A percentile compares a stretch with the other conserved stretches of the same genome.
Evolutionary conservation across 2,329 filamentous ascomycete genomes (phyloP).

Genomic region (Xylaria sp.): DNA sequence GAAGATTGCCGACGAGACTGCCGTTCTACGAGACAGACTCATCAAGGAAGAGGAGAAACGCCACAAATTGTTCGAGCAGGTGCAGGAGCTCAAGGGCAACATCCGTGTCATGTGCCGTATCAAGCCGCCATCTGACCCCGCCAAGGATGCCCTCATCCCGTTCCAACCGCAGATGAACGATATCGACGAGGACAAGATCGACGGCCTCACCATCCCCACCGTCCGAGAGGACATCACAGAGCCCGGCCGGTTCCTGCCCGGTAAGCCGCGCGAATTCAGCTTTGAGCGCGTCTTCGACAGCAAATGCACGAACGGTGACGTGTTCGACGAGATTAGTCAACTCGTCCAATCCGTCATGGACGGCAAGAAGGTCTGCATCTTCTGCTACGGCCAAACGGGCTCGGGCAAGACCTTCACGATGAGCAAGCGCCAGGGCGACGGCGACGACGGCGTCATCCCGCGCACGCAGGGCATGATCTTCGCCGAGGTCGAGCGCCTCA

Average conservation of each 20-base stretch:
- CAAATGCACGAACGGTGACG: slow-evolving; percentile 68
- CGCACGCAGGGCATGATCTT: slow-evolving; percentile 92
- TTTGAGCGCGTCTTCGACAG: slow-evolving; percentile 93
- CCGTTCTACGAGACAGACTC: slow-evolving; percentile 72
- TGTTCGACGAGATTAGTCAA: slow-evolving; percentile 95
- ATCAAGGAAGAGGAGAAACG: slow-evolving; percentile 87
- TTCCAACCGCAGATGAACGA: slow-evolving; percentile 63
- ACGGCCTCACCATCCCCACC: slow-evolving; percentile 77
- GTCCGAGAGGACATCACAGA: slow-evolving; percentile 79
- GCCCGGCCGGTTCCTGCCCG: slow-evolving; percentile 53
- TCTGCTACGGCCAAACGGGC: slow-evolving; percentile 96
- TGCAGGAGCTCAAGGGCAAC: slow-evolving; percentile 96
- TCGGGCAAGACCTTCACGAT: slow-evolving; percentile 97
- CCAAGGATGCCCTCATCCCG: slow-evolving; percentile 62
- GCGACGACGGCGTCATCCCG: slow-evolving; percentile 85
- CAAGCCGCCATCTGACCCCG: slow-evolving; percentile 60
- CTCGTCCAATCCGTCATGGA: slow-evolving; percentile 94
- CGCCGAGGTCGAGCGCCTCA: slow-evolving; percentile 72
- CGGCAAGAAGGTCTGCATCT: slow-evolving; percentile 98
- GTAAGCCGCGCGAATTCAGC: slow-evolving; percentile 77
- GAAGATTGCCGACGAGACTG: slow-evolving; percentile 54
- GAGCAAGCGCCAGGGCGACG: slow-evolving; percentile 53
- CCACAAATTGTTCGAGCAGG: slow-evolving; percentile 91
- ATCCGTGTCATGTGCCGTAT: slow-evolving; percentile 98
- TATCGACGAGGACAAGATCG: slow-evolving; percentile 71